phyloP scores from a whole-genome alignment of 768 basidiomycete genomes.

The Naematelia aurantialba region DNA sequence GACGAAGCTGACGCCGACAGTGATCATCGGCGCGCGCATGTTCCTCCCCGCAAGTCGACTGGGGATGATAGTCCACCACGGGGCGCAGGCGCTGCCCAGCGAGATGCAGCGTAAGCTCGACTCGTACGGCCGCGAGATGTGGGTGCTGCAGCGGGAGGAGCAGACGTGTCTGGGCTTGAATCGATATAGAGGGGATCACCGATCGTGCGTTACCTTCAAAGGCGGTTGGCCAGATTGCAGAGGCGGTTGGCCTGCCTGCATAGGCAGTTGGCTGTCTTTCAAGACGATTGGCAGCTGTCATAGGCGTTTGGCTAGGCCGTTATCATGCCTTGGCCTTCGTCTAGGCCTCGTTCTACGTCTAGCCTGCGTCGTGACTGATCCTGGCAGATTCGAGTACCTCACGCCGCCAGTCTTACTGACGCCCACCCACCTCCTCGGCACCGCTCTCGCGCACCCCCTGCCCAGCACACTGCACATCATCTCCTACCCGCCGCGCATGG shows the following conservation, averaged over 20 bases:
- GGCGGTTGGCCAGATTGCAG: too few species aligned
- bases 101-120: slow-evolving; percentile 13
- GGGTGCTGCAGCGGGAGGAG: slow-evolving; percentile 15
- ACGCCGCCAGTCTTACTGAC: slow-evolving; percentile 21
- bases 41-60: slow-evolving; percentile 25
- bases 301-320: too few species aligned
- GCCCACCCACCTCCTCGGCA: slow-evolving; percentile 14
- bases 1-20: slow-evolving; percentile 8
- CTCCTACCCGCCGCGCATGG: slow-evolving; percentile 17
- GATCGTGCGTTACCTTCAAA: slow-evolving; percentile 15
- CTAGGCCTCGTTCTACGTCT: background rate
- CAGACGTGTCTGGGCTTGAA: slow-evolving; percentile 33
- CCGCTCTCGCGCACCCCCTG: slow-evolving; percentile 12
- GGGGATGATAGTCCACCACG: slow-evolving; percentile 36
- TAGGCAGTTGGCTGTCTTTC: too few species aligned
- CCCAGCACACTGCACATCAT: slow-evolving; percentile 28
- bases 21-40: slow-evolving; percentile 33
- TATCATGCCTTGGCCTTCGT: background rate
- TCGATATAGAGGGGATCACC: slow-evolving; percentile 18
- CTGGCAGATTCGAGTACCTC: slow-evolving; percentile 30
- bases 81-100: slow-evolving; percentile 16
- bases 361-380: background rate
- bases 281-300: too few species aligned
- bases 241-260: too few species aligned
- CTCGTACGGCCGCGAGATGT: slow-evolving; percentile 28